Base-by-base conservation (phyloP, 1,284 basidiomycete species). In the Dichomitus squalens region DNA sequence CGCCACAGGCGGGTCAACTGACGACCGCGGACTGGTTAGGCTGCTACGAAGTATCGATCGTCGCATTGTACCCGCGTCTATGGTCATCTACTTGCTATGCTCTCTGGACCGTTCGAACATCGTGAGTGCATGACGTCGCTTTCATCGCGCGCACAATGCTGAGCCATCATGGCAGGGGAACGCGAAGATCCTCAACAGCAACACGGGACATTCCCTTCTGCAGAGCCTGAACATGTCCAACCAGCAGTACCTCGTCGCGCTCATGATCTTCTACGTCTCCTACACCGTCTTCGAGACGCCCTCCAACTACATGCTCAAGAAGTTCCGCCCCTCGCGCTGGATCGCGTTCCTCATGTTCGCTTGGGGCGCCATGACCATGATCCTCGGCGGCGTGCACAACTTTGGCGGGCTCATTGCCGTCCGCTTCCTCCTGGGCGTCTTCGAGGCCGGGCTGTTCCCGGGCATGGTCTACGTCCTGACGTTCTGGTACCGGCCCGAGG, bases 371-470 rank as follows among this genome's bases (percentile, higher is more conserved):
- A 71, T 75, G 64, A 78, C 76, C 49, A 72, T 74, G 62, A 61
- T 71, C 25, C 66, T 73, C 7, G 72, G 74, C 34, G 64, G 67
- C 20, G 71, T 74, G 31, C 60, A 66, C 25, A 75, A 68, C 63
- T 77, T 72, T 53, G 68, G 67, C 14, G 69, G 63, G 16, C 64
- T 78, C 43, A 63, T 72, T 20, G 73, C 79, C 0, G 78, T 87
- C 12, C 77, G 87, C 11, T 73, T 89, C 62, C 79, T 82, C 58
- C 78, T 90, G 23, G 87, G 86, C 5, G 63, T 84, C 0, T 85
- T 81, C 62, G 87, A 88, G 73, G 85, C 85, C 20, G 86, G 86
- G 16, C 73, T 89, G 31, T 79, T 88, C 47, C 86, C 86, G 5
- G 85, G 83, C 38, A 82, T 86, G 56, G 81, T 84, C 52, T 66